phyloP scores from a whole-genome alignment of 352 stramenopile genomes.

The Globisporangium apiculatum region DNA sequence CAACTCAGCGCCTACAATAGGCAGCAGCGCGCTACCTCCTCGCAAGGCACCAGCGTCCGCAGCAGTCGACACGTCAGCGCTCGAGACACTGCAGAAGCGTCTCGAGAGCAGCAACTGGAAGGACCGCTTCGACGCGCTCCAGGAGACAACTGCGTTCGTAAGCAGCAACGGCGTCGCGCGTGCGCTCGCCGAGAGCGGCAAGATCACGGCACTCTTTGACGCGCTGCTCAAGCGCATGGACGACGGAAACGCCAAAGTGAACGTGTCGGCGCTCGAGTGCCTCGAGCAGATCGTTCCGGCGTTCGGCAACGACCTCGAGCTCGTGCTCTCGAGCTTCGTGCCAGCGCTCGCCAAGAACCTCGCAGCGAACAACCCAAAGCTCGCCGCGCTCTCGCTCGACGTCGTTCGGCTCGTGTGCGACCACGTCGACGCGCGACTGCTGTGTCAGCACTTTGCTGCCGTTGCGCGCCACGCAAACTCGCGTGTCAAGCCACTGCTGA shows the following conservation, averaged over 20 bases:
- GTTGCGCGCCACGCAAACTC: constrained; percentile 48
- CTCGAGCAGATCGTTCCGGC: constrained; percentile 42
- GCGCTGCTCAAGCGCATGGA: constrained; percentile 58
- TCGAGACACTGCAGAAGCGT: constrained; percentile 33
- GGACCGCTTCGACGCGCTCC: constrained; percentile 60
- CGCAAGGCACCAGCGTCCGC: background rate
- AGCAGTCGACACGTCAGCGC: constrained; percentile 25
- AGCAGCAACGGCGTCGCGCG: constrained; percentile 8
- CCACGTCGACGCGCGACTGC: constrained; percentile 33
- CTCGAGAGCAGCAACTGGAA: constrained; percentile 78
- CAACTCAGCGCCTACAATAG: background rate
- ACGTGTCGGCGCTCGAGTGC: constrained; percentile 45
- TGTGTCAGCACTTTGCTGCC: constrained; percentile 51
- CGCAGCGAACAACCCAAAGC: constrained; percentile 43
- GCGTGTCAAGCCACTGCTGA: constrained; percentile 43
- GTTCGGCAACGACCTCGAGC: constrained; percentile 47
- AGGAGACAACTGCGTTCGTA: constrained; percentile 32
- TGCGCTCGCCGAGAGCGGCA: constrained; percentile 27
- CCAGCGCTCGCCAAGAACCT: constrained; percentile 52
- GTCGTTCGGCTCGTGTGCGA: constrained; percentile 39
- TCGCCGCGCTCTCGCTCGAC: constrained; percentile 28
- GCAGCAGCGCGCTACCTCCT: background rate
- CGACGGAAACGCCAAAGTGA: constrained; percentile 75
- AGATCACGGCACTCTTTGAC: constrained; percentile 65
- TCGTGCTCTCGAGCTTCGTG: constrained; percentile 46